Evolutionary conservation across 179 eudicot species (phyloP).

Genomic region (Beta lomatogona): DNA sequence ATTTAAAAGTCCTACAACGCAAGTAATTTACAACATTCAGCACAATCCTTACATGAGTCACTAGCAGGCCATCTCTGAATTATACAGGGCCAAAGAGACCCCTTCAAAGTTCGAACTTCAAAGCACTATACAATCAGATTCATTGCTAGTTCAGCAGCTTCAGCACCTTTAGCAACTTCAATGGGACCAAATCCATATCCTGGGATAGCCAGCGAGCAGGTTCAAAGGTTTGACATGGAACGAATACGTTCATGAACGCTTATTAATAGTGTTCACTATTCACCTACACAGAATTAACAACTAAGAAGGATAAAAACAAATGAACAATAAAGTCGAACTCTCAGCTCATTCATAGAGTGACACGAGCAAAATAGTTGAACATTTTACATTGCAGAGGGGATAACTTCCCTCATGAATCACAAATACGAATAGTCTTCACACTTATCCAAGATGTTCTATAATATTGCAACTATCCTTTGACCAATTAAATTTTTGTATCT

Average conservation of each 20-base stretch:
- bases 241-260: background rate
- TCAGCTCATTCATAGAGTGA: background rate
- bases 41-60: background rate
- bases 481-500: too few relatives aligned
- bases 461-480: too few relatives aligned
- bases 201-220: background rate
- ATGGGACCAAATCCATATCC: slow-evolving; percentile 7
- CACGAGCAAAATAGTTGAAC: background rate
- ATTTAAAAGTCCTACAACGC: slow-evolving; percentile 11
- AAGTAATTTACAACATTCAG: slow-evolving; percentile 13
- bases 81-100: slow-evolving; percentile 13
- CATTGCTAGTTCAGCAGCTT: background rate
- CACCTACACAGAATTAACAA: slow-evolving; percentile 18
- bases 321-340: background rate
- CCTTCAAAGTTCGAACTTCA: slow-evolving; percentile 4
- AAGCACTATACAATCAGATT: slow-evolving; percentile 23
- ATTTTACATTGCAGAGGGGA: background rate
- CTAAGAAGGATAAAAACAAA: slow-evolving; percentile 10
- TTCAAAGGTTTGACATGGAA: slow-evolving; percentile 5
- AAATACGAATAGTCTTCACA: background rate
- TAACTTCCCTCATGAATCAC: background rate
- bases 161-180: slow-evolving; percentile 5
- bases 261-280: background rate
- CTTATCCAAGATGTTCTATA: background rate
- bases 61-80: slow-evolving; percentile 2